These are phyloP conservation scores for Sonneratia caseolaris DNA, from an alignment of 345 rosid genomes.

Conservation along the genomic window DNA sequence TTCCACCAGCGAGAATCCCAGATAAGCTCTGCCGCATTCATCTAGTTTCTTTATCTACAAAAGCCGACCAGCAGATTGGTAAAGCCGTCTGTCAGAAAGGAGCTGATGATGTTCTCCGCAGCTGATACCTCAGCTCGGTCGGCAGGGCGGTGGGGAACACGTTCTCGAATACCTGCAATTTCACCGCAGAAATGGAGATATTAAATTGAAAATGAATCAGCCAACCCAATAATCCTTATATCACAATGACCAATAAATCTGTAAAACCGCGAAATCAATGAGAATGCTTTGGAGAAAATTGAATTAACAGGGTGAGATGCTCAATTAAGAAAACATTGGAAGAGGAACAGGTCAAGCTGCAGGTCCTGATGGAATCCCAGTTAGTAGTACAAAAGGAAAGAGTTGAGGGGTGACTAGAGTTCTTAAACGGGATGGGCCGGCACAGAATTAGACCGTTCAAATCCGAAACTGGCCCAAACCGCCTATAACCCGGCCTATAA, in stretches of 20 bases:
- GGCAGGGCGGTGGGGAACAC: conserved; percentile 47
- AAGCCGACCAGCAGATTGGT: conserved; percentile 7
- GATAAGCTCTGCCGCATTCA: neutral
- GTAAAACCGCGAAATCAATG: neutral
- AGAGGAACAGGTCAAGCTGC: neutral
- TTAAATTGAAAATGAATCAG: neutral
- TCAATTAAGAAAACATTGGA: too few species aligned
- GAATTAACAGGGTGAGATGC: too few species aligned
- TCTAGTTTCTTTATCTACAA: conserved; percentile 19
- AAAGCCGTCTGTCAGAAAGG: conserved; percentile 28
- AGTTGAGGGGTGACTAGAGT: neutral
- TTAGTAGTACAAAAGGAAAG: neutral
- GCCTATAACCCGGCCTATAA: too few species aligned
- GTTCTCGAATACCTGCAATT: conserved; percentile 49
- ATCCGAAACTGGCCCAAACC: too few species aligned
- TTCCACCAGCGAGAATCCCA: neutral
- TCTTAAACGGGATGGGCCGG: too few species aligned
- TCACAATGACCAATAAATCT: neutral
- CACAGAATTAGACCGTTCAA: too few species aligned
- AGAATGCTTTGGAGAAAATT: neutral
- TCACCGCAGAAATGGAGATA: neutral
- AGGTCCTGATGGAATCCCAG: too few species aligned
- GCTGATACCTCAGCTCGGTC: conserved; percentile 58
- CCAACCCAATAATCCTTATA: neutral
- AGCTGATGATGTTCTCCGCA: conserved; percentile 61